Base-by-base conservation (phyloP, 345 rosid genomes). In the Mercurialis annua region DNA sequence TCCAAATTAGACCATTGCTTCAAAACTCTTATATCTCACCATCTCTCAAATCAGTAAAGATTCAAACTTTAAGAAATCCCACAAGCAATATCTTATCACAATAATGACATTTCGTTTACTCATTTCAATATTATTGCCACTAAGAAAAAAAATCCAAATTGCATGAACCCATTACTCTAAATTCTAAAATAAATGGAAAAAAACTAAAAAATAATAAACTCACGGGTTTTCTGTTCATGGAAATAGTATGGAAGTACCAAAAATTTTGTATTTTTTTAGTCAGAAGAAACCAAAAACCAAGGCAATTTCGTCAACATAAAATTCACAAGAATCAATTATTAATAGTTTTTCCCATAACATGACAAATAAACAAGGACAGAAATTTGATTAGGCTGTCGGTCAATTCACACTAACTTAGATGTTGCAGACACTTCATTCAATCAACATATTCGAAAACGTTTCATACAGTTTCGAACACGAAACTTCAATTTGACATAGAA, bases 201-300 rank as follows among this genome's bases (percentile, higher is more conserved):
- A 17, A 0, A 54, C 54, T 1, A 15, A 62, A 38, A n/a, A 2
- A 58, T 26, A 21, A 62, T 3, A 33, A 24, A 64, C 43, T 84
- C 85, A 79, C 82, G 84, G 80, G 73, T 72, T 59, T 80, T 72
- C 78, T 81, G 74, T 74, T 81, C 77, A 78, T 75, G 72, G 47
- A 68, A 69, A 69, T 30, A 67, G 68, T 62, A 62, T 31, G 21
- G 46, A 12, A n/a, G 27, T 27, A 43, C 23, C 31, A 65, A 55
- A 63, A 50, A 1, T 58, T n/a, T 49, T 63, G 40, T 69, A 57
- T 64, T 26, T 40, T 62, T 67, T 20, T 40, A 18, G 27, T 17
- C 56, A 26, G n/a, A 34, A 66, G 47, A 58, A 61, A 64, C 52
- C 52, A 43, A 54, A 71, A 71, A 7, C 20, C 18, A 64, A 68